Evolutionary conservation across 176 grass and related monocot genomes (phyloP).

Genomic region (Rhipidocladum racemiflorum): DNA sequence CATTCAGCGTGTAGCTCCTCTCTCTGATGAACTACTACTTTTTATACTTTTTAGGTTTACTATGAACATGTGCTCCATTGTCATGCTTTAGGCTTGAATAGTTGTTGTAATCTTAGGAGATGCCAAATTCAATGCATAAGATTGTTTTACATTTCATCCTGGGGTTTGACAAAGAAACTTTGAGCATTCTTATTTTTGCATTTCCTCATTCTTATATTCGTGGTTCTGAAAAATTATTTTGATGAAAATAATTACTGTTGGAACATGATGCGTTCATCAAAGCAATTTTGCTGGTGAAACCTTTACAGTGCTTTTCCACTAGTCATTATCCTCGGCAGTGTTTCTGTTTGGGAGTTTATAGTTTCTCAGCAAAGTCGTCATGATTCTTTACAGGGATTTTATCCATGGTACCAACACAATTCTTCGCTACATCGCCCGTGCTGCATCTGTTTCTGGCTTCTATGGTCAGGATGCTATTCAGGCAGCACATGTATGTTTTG

Average conservation of each 20-base stretch:
- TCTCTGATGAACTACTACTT: not conserved
- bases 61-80: not conserved
- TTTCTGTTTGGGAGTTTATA: not conserved
- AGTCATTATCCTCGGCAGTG: slow-evolving; percentile 2
- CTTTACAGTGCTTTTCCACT: slow-evolving; percentile 6
- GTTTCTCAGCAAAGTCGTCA: slow-evolving; percentile 7
- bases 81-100: not conserved
- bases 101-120: not conserved
- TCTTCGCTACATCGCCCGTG: slow-evolving; percentile 52
- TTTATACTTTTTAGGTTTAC: not conserved
- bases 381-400: slow-evolving; percentile 44
- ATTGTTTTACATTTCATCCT: not conserved
- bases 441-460: slow-evolving; percentile 58
- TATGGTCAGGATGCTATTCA: slow-evolving; percentile 61
- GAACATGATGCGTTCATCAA: not conserved
- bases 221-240: not conserved
- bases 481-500: slow-evolving; percentile 54
- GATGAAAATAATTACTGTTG: not conserved
- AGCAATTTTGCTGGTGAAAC: not conserved
- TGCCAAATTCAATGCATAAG: not conserved
- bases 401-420: slow-evolving; percentile 71
- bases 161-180: not conserved
- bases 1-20: not conserved
- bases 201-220: not conserved
- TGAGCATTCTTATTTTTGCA: not conserved